Evolutionary conservation across 176 grass and related monocot species (phyloP).

Genomic region (Paspalum vaginatum): DNA sequence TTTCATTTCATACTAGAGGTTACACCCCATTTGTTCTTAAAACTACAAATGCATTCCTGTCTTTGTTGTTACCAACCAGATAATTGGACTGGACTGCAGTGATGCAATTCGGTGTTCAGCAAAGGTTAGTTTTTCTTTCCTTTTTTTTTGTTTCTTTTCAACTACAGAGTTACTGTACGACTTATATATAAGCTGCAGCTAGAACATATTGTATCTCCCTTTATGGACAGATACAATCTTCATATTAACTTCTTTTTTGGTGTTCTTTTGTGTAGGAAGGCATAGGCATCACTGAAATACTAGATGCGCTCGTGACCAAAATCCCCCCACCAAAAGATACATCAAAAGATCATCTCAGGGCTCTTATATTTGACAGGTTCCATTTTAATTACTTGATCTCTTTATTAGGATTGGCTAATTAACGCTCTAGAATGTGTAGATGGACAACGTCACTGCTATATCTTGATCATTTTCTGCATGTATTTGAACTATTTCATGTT

Average conservation of each 20-base stretch:
- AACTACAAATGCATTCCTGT: conserved; percentile 15
- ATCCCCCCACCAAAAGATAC: conserved; percentile 87
- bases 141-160: conserved; percentile 1
- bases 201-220: background rate
- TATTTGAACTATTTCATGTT: conserved; percentile 20
- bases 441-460: background rate
- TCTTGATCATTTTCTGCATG: conserved; percentile 27
- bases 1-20: background rate
- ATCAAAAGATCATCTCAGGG: conserved; percentile 70
- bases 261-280: conserved; percentile 71
- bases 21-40: conserved; percentile 10
- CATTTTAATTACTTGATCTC: conserved; percentile 20
- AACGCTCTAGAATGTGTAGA: conserved; percentile 4
- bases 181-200: background rate
- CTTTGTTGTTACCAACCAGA: conserved; percentile 55
- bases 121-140: conserved; percentile 66
- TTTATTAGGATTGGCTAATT: conserved; percentile 28
- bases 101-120: conserved; percentile 94
- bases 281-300: conserved; percentile 91
- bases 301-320: conserved; percentile 84
- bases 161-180: background rate
- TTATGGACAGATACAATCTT: conserved; percentile 32
- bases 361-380: conserved; percentile 99
- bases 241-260: conserved; percentile 22
- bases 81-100: conserved; percentile 92